Conservation (phyloP, 1,284 basidiomycete genomes). For the Pterulicium gracile region DNA sequence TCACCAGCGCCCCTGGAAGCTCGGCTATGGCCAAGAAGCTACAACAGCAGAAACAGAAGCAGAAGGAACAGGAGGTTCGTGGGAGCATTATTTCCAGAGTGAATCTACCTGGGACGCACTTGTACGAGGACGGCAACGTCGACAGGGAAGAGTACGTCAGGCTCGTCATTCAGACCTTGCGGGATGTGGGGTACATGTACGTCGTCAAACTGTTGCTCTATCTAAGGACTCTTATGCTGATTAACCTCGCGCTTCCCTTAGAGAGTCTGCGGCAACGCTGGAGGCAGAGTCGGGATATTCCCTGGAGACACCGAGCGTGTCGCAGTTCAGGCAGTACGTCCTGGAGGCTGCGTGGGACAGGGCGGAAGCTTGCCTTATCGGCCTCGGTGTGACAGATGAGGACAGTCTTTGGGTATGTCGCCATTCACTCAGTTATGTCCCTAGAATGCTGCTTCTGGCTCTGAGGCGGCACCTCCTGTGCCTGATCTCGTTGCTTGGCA, state of each 20-base stretch:
- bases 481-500: conserved; percentile 13
- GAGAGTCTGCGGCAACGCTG: conserved; percentile 80
- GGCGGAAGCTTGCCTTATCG: conserved; percentile 63
- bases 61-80: no score
- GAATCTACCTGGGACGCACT: conserved; percentile 53
- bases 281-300: conserved; percentile 90
- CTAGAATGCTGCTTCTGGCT: no score
- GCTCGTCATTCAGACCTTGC: conserved; percentile 81
- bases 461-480: no score
- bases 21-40: not conserved
- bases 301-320: conserved; percentile 73
- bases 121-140: conserved; percentile 68
- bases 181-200: conserved; percentile 89
- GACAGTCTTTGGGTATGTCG: conserved; percentile 53
- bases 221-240: no score
- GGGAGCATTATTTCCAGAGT: conserved; percentile 28
- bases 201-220: no score
- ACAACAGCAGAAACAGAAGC: no score
- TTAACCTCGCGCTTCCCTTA: conserved; percentile 26
- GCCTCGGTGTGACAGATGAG: conserved; percentile 56
- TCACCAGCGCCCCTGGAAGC: conserved; percentile 4
- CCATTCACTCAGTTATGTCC: conserved; percentile 10
- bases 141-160: conserved; percentile 89
- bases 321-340: conserved; percentile 76
- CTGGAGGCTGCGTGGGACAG: conserved; percentile 78